Evolutionary conservation across 1,139 yeast genomes (phyloP), one percentile per base, ranked within the genome.

Genomic region (Pichia sp.): DNA sequence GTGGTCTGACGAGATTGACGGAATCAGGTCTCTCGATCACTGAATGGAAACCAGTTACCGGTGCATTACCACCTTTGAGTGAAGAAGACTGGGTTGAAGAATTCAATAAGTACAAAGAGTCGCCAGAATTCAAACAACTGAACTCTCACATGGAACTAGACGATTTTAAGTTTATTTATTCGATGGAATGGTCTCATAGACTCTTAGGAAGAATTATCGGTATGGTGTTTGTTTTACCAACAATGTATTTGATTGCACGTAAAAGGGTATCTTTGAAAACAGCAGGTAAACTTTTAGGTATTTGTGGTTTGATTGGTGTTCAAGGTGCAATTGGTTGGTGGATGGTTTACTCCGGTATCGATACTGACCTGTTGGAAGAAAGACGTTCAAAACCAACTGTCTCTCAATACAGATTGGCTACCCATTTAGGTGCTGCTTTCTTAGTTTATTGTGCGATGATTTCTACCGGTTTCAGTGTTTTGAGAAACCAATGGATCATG

Each of bases 241-340:
- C 95, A 0, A 61, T 82, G 3, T 90, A 86, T 62, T 88, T 90
- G 58, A 81, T 88, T 61, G 69, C 72, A 32, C 67, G 81, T 1
- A 76, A 79, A 39, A 78, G 71, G 54, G 79, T 90, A n/a, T 79
- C 88, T 3, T 66, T 77, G 2, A 81, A 79, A 52, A 81, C 86
- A 3, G 82, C 88, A 42, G 70, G 70, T 48, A 73, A 88, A 51
- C 70, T 92, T 26, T 64, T 85, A 29, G 84, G 85, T 2, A 75
- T 94, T 43, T 77, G 95, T 37, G 80, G 75, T 1, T 68, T 92
- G 44, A 72, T 94, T 48, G 98, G 96, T 10, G 68, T 94, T 40
- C 98, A 94, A 69, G 98, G 98, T 41, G 83, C 82, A 45, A 84
- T 94, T 55, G 98, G 98, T 36, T 94, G 98, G 98, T 94, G 99